These are phyloP conservation scores for Apiospora kogelbergensis DNA, from an alignment of 2,329 filamentous ascomycete genomes.

Conservation along the genomic window DNA sequence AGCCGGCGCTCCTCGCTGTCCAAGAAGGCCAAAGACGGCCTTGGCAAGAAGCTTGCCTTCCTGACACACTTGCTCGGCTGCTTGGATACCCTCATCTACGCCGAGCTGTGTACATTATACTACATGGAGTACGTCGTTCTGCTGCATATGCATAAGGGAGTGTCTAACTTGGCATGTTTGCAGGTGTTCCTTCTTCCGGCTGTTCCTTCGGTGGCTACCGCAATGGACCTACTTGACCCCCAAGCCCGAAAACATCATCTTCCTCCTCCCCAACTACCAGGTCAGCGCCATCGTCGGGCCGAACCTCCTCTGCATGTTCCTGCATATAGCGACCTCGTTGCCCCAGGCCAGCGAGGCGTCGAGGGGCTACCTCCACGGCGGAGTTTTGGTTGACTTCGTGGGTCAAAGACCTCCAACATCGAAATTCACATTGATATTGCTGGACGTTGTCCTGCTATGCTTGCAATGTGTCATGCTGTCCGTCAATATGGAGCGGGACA, in stretches of 20 bases:
- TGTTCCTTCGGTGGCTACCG: conserved; percentile 56
- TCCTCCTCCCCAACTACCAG: conserved; percentile 57
- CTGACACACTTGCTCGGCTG: conserved; percentile 59
- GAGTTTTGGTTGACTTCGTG: conserved; percentile 66
- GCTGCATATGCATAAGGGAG: background rate
- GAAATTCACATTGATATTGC: conserved; percentile 51
- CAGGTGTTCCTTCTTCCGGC: conserved; percentile 65
- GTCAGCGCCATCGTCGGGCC: conserved; percentile 58
- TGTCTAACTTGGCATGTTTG: conserved; percentile 3
- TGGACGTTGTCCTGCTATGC: conserved; percentile 56
- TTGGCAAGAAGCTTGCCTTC: conserved; percentile 59
- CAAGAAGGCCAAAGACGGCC: conserved; percentile 32
- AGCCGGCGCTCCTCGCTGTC: conserved; percentile 20
- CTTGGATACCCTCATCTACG: conserved; percentile 63
- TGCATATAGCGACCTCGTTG: conserved; percentile 56
- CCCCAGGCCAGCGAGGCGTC: conserved; percentile 60
- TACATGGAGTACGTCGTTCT: conserved; percentile 63
- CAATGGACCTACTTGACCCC: conserved; percentile 67
- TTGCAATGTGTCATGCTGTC: conserved; percentile 66
- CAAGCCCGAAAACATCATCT: conserved; percentile 55
- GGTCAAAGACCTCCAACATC: conserved; percentile 64
- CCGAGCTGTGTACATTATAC: conserved; percentile 64
- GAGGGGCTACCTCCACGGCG: conserved; percentile 66
- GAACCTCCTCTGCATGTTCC: conserved; percentile 59
- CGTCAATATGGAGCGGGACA: conserved; percentile 60